Percentiles rank a stretch among this genome's conserved stretches.
These are phyloP conservation scores for Keithomyces neogunnii DNA, from an alignment of 2,329 filamentous ascomycete species.

Conservation along the genomic window DNA sequence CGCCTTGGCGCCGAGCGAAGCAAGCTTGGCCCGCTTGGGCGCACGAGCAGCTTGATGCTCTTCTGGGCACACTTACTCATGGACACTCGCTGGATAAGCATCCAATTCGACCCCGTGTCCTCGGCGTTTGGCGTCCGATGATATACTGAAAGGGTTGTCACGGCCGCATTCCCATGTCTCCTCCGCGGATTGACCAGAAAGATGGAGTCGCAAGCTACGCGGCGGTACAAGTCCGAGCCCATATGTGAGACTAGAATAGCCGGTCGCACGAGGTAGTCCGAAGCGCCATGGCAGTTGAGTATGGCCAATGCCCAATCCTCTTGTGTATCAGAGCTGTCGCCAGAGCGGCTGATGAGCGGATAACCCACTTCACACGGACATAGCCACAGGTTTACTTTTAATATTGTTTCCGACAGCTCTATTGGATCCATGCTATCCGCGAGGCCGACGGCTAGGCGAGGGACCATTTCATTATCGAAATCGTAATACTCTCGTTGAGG, in stretches of 20 bases:
- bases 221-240: neutral
- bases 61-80: neutral
- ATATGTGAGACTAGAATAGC: neutral
- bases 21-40: conserved; percentile 1
- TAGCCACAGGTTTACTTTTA: neutral
- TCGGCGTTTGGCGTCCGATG: neutral
- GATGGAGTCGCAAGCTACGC: neutral
- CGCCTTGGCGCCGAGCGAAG: neutral
- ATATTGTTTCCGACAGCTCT: neutral
- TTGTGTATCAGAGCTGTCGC: neutral
- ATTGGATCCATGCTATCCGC: conserved; percentile 1
- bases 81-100: neutral
- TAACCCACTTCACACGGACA: neutral
- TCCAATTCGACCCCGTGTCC: neutral
- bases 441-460: neutral
- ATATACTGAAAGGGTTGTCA: neutral
- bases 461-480: conserved; percentile 1
- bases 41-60: conserved; percentile 1
- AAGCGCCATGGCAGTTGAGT: conserved; percentile 1
- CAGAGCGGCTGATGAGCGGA: neutral
- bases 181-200: neutral
- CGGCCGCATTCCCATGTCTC: neutral
- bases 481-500: conserved; percentile 3
- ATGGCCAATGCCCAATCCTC: neutral
- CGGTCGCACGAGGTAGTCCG: neutral